These are phyloP conservation scores for Oehlia diaphana DNA, from an alignment of 192 early-diverging fungal genomes.

Conservation along the genomic window DNA sequence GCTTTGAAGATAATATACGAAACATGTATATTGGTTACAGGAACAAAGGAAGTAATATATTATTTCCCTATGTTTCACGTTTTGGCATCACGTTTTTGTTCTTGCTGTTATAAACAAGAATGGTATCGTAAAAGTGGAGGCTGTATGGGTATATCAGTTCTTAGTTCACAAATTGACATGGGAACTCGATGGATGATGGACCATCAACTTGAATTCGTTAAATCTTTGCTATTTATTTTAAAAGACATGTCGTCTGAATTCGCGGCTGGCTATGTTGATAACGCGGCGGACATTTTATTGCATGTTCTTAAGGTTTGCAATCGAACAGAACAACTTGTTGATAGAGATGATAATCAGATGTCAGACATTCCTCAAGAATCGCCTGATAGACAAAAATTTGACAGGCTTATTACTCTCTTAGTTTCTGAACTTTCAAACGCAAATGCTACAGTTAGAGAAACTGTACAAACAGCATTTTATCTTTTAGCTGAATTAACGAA, in stretches of 20 bases:
- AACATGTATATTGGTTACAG: slow-evolving; percentile 54
- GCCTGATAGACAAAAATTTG: slow-evolving; percentile 59
- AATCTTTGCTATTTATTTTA: slow-evolving; percentile 89
- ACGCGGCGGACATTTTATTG: slow-evolving; percentile 68
- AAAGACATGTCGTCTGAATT: slow-evolving; percentile 87
- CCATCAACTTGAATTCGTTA: slow-evolving; percentile 92
- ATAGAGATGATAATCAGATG: slow-evolving; percentile 43
- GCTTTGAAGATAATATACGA: slow-evolving; percentile 66
- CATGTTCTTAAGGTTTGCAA: slow-evolving; percentile 76
- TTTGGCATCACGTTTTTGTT: slow-evolving; percentile 84
- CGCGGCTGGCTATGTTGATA: slow-evolving; percentile 69
- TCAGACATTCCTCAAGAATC: slow-evolving; percentile 37
- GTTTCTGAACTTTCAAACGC: slow-evolving; percentile 91
- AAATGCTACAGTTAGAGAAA: slow-evolving; percentile 83
- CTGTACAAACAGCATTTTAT: slow-evolving; percentile 80
- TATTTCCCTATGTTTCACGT: slow-evolving; percentile 73
- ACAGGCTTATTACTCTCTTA: slow-evolving; percentile 74
- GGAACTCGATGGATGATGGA: slow-evolving; percentile 91
- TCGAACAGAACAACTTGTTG: slow-evolving; percentile 40
- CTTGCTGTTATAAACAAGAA: slow-evolving; percentile 88
- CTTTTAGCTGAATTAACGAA: slow-evolving; percentile 78
- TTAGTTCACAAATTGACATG: slow-evolving; percentile 80
- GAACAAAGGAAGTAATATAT: slow-evolving; percentile 59
- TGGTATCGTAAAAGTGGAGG: slow-evolving; percentile 89
- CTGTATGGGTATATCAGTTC: slow-evolving; percentile 83